Evolutionary conservation across 2,329 filamentous ascomycete genomes (phyloP), one percentile per base, ranked within the genome.

Genomic region (Colletotrichum gloeosporioides): DNA sequence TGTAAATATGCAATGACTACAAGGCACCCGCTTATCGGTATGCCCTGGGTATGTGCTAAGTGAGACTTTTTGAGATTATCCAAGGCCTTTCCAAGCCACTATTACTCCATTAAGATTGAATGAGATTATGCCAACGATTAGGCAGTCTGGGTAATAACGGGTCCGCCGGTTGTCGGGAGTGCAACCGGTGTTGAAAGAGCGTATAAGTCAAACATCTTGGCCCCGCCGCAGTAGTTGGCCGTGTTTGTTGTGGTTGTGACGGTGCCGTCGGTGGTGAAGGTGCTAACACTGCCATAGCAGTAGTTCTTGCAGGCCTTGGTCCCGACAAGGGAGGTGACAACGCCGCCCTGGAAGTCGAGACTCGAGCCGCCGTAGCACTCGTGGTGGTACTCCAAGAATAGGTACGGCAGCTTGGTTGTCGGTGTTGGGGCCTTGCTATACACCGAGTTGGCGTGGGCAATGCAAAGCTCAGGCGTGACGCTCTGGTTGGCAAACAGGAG

Each of bases 201-300:
- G 75, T 84, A 84, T 27, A 85, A 66, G 78, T 85, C 82, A 75
- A 84, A 83, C 82, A 82, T 82, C 65, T 81, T 82, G 2, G 79
- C 68, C 0, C 79, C 84, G 32, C 84, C 83, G 69, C 84, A 85
- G 31, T 73, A 82, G 53, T 80, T 78, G 12, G 73, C 81, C 13
- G 79, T 79, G 55, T 79, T 80, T 8, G 81, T 80, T 49, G 82
- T 82, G 10, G 74, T 75, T 2, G 74, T 62, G 29, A 75, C 73
- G 8, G 63, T 75, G 10, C 79, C 79, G n/a, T 77, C 67, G 7
- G 77, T 78, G 4, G 78, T 78, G 32, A 78, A 75, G 8, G 78
- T 78, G 27, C 49, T 59, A 18, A 80, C 77, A 71, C 79, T 81
- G 49, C 80, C 80, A 70, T 78, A 81, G 70, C 80, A 81, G 62